These are phyloP conservation scores for Podila horticola DNA, from an alignment of 192 early-diverging fungal species.

Conservation along the genomic window DNA sequence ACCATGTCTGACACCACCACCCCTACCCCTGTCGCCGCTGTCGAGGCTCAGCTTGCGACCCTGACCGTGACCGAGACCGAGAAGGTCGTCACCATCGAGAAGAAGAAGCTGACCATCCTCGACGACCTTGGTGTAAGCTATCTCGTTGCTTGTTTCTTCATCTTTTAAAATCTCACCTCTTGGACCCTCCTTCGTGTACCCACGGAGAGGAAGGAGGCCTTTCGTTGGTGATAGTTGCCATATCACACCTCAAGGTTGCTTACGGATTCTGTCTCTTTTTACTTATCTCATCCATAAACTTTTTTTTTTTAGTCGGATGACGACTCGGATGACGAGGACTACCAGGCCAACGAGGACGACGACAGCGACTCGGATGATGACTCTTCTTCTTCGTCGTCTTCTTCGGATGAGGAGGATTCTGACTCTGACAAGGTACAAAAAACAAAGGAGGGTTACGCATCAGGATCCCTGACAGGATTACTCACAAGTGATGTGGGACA, in stretches of 20 bases:
- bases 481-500: no score
- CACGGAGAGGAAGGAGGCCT: no score
- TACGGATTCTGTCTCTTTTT: neutral
- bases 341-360: constrained; percentile 9
- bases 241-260: neutral
- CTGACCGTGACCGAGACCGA: neutral
- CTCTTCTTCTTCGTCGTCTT: constrained; percentile 15
- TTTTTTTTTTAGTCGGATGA: constrained; percentile 29
- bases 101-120: constrained; percentile 27
- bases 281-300: neutral
- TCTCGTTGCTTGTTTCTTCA: neutral
- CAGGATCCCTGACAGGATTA: no score
- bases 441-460: constrained; percentile 2
- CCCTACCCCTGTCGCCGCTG: neutral
- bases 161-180: neutral
- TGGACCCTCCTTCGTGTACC: neutral
- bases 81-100: neutral
- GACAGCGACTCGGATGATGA: constrained; percentile 4
- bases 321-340: constrained; percentile 38
- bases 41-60: neutral
- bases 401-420: constrained; percentile 5
- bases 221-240: no score
- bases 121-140: constrained; percentile 35
- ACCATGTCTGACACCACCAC: neutral
- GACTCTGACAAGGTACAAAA: constrained; percentile 23